phyloP scores from a whole-genome alignment of 129 eudicot genomes.

The Calendula officinalis region DNA sequence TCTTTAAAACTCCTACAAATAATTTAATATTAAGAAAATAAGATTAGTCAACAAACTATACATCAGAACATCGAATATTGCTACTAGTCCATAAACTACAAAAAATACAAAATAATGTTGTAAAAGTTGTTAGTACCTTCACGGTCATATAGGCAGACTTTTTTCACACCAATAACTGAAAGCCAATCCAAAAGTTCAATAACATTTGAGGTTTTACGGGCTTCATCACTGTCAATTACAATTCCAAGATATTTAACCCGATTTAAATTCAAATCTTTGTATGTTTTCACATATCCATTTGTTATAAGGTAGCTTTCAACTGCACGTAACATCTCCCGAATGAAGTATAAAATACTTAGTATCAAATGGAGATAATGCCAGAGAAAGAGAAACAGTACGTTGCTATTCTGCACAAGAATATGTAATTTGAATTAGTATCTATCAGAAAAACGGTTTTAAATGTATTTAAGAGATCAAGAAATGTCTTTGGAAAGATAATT shows the following conservation, averaged over 20 bases:
- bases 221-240: conserved; percentile 87
- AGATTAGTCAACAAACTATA: conserved; percentile 7
- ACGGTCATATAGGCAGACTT: conserved; percentile 76
- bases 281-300: conserved; percentile 45
- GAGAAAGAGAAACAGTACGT: conserved; percentile 37
- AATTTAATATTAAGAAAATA: conserved; percentile 1
- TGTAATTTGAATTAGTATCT: background rate
- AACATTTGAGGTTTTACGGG: conserved; percentile 54
- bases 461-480: background rate
- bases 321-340: conserved; percentile 33
- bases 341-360: conserved; percentile 46
- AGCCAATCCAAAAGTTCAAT: conserved; percentile 69
- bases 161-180: conserved; percentile 60
- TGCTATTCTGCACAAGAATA: conserved; percentile 42
- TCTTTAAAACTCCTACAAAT: conserved; percentile 86
- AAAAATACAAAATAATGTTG: background rate
- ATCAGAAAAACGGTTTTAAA: background rate
- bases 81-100: background rate
- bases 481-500: background rate
- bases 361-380: conserved; percentile 62
- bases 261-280: conserved; percentile 44
- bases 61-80: conserved; percentile 3
- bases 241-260: conserved; percentile 70
- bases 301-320: conserved; percentile 65
- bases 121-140: conserved; percentile 51